Evolutionary conservation across 495 filamentous ascomycete genomes (phyloP).

Genomic region (Aspergillus sparsus): DNA sequence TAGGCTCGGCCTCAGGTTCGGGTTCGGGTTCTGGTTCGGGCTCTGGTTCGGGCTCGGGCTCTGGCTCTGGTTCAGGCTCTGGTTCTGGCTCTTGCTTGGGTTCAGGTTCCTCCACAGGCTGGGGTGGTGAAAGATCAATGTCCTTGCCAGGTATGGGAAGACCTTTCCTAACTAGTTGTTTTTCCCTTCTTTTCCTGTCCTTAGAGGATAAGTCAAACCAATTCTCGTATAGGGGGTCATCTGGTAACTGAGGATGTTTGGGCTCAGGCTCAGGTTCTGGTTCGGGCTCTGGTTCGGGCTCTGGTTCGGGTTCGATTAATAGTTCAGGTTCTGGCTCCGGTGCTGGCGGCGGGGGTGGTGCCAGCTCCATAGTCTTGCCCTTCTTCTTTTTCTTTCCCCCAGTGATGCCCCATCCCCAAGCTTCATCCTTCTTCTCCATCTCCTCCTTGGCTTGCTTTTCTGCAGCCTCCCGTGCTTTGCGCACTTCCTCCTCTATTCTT

Average conservation of each 20-base stretch:
- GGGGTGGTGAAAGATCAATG: not conserved
- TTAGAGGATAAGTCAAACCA: not conserved
- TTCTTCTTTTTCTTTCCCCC: conserved; percentile 29
- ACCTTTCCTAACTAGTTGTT: not conserved
- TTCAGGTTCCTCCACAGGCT: not conserved
- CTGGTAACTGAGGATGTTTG: not conserved
- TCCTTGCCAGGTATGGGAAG: not conserved
- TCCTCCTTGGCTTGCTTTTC: conserved; percentile 29
- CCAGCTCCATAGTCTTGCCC: conserved; percentile 26
- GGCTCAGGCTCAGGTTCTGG: not conserved
- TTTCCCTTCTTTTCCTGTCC: not conserved
- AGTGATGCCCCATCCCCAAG: conserved; percentile 20
- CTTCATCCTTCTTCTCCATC: conserved; percentile 22
- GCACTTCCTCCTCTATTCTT: conserved; percentile 34
- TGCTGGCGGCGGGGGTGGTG: conserved; percentile 23
- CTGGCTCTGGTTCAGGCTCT: not conserved
- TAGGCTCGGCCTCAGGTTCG: not conserved
- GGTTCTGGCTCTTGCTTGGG: not conserved
- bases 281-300: not conserved
- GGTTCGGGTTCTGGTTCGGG: not conserved
- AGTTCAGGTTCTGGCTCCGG: not conserved
- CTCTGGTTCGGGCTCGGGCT: not conserved
- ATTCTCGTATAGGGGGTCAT: not conserved
- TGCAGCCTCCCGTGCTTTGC: conserved; percentile 22
- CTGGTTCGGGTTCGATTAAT: not conserved